These are phyloP conservation scores for Coemansia sp. DNA, from an alignment of 192 early-diverging fungal genomes.

Conservation along the genomic window DNA sequence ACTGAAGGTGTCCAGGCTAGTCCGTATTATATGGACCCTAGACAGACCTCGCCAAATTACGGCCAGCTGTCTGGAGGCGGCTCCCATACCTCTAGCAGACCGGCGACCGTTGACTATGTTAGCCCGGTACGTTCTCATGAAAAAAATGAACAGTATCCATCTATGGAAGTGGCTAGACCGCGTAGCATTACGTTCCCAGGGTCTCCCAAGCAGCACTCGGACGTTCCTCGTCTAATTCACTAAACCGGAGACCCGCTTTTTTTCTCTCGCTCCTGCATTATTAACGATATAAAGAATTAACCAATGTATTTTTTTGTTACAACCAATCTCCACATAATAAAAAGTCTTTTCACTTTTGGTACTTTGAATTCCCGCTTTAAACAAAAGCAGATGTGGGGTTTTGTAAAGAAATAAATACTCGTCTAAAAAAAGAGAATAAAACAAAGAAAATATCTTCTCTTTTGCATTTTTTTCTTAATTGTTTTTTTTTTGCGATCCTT, in stretches of 20 bases:
- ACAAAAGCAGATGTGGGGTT: too few species aligned
- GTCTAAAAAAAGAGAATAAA: too few species aligned
- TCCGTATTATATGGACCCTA: background rate
- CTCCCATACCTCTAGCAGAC: background rate
- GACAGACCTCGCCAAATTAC: background rate
- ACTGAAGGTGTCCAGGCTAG: background rate
- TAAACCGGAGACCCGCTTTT: conserved; percentile 10
- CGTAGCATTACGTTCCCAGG: conserved; percentile 32
- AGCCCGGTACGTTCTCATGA: background rate
- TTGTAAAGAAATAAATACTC: too few species aligned
- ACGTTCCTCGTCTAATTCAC: conserved; percentile 28
- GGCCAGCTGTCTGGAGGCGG: background rate
- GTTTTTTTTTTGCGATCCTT: too few species aligned
- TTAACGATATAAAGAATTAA: background rate
- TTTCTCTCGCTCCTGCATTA: background rate
- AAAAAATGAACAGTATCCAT: background rate
- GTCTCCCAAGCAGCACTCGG: conserved; percentile 17
- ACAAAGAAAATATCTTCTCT: too few species aligned
- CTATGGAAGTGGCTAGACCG: conserved; percentile 6
- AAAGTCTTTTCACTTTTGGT: too few species aligned
- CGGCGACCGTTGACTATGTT: background rate
- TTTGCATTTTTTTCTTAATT: too few species aligned
- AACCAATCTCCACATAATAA: background rate
- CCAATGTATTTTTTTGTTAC: background rate
- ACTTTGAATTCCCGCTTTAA: too few species aligned